phyloP scores from a whole-genome alignment of 192 early-diverging fungal species.

The Coemansia sp. region DNA sequence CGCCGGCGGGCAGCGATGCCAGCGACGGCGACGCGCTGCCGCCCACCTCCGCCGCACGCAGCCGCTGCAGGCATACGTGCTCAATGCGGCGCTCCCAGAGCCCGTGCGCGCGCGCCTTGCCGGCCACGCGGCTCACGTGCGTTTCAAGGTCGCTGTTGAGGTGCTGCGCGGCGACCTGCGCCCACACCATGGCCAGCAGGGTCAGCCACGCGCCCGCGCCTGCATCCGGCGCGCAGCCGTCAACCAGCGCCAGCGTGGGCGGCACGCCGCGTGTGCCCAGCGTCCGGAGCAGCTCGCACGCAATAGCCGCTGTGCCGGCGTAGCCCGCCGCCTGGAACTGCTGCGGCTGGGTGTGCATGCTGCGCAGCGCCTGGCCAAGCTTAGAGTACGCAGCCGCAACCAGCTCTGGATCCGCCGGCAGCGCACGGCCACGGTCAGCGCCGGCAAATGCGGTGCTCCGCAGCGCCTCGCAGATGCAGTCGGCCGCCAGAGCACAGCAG shows the following conservation, averaged over 20 bases:
- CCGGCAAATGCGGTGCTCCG: constrained; percentile 2
- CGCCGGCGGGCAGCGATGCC: background rate
- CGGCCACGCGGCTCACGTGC: background rate
- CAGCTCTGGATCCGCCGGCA: background rate
- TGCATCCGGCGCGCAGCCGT: constrained; percentile 1
- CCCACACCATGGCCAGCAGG: constrained; percentile 25
- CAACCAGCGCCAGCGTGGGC: constrained; percentile 14
- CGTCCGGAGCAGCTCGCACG: constrained; percentile 16
- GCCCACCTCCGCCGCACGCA: background rate
- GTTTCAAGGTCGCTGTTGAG: constrained; percentile 7
- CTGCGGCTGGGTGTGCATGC: background rate
- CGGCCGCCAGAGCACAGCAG: constrained; percentile 24
- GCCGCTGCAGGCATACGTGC: constrained; percentile 11
- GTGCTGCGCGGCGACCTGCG: constrained; percentile 1
- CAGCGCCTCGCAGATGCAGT: constrained; percentile 40
- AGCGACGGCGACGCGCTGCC: background rate
- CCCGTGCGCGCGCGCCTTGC: constrained; percentile 9
- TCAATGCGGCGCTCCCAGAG: constrained; percentile 32
- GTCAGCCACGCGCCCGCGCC: constrained; percentile 23
- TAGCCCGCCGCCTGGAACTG: constrained; percentile 4
- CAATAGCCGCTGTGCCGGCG: constrained; percentile 13
- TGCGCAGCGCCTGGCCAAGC: constrained; percentile 15
- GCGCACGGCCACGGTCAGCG: background rate
- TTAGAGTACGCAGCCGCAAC: constrained; percentile 19
- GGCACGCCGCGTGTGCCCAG: constrained; percentile 1